Evolutionary conservation across 2,329 filamentous ascomycete genomes (phyloP), one percentile per base, ranked within the genome.

Genomic region (Fusarium equiseti): DNA sequence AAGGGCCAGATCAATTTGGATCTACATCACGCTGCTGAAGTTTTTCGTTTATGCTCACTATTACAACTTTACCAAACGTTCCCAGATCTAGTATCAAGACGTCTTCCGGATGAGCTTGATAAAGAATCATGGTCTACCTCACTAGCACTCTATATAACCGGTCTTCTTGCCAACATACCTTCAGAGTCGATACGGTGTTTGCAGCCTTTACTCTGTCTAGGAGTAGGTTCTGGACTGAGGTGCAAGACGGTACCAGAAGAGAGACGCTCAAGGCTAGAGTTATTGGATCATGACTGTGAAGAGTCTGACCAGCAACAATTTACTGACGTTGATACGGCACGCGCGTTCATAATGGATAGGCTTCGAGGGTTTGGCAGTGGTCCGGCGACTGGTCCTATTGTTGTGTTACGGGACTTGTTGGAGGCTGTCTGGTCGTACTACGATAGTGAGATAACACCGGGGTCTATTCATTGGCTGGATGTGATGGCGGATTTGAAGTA

Each of bases 31-130:
- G 79, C 79, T 0, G 80, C 79, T 6, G 81, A 82, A 42, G 80
- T 80, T 0, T 82, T 81, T 49, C 77, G 78, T 10, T 72, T 82
- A 5, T 76, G 77, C 0, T 78, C 81, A 0, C 71, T 82, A 22
- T 61, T 82, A 8, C 81, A 82, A 54, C 76, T 82, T 0, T 82
- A 82, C 69, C 77, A 81, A 63, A 81, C 80, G 1, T 80, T 80
- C 15, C 79, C 78, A 3, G 77, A 80, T 16, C 72, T 80, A 2
- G 77, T 79, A 0, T 73, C 75, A 1, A 62, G 76, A 9, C 76
- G 78, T 1, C 58, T 80, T 6, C 77, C 79, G 3, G 65, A 66
- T 5, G 61, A 22, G 10, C 56, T 70, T 12, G 42, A 52, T 27
- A 63, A 50, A 6, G 44, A n/a, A 12, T 40, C 62, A 18, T 68